These are phyloP conservation scores for Naganishia albida DNA, from an alignment of 1,284 basidiomycete genomes.

Conservation along the genomic window DNA sequence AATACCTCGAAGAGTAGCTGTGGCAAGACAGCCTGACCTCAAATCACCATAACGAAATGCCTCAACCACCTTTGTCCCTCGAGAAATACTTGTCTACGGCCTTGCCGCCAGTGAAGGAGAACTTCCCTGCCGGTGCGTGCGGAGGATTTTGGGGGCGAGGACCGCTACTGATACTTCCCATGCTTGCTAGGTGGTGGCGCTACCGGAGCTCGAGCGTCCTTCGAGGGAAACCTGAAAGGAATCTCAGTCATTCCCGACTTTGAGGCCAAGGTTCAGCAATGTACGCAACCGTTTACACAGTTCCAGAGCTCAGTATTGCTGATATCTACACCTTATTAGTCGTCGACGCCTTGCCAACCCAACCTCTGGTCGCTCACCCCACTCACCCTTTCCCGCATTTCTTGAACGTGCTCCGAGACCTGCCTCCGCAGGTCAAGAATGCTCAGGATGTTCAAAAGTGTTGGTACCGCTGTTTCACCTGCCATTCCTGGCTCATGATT, in stretches of 20 bases:
- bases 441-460: slow-evolving; percentile 51
- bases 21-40: not conserved
- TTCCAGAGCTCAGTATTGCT: not conserved
- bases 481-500: not conserved
- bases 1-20: too few relatives aligned
- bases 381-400: slow-evolving; percentile 53
- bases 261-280: slow-evolving; percentile 42
- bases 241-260: slow-evolving; percentile 51
- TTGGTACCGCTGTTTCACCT: slow-evolving; percentile 34
- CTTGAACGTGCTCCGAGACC: slow-evolving; percentile 42
- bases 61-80: slow-evolving; percentile 52
- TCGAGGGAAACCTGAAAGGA: slow-evolving; percentile 46
- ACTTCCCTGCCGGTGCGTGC: slow-evolving; percentile 45
- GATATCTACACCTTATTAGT: slow-evolving; percentile 5
- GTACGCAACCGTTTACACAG: slow-evolving; percentile 40
- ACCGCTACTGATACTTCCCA: not conserved
- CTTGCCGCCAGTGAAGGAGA: slow-evolving; percentile 46
- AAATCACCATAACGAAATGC: slow-evolving; percentile 41
- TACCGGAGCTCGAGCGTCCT: slow-evolving; percentile 49
- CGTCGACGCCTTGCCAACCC: slow-evolving; percentile 22
- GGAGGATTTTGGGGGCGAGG: not conserved
- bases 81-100: slow-evolving; percentile 48
- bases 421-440: slow-evolving; percentile 49
- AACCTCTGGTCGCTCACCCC: slow-evolving; percentile 48
- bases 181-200: slow-evolving; percentile 48